Evolutionary conservation across 768 basidiomycete species (phyloP).

Genomic region (Trametes punicea): DNA sequence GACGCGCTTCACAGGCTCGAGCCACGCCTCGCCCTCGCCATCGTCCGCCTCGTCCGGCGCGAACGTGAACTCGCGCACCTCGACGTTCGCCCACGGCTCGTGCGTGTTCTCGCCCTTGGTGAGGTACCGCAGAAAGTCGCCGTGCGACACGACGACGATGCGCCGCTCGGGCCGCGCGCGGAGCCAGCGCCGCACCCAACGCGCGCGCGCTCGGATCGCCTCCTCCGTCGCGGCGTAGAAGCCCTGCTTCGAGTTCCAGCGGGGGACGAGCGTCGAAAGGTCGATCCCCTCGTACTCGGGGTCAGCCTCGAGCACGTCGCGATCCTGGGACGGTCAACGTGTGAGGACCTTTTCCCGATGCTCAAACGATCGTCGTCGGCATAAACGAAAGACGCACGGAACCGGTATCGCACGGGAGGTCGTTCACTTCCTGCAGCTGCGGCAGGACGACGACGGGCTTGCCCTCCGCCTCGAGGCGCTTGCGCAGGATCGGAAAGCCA

Average conservation of each 20-base stretch:
- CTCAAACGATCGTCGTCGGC: no score
- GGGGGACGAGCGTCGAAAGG: constrained; percentile 27
- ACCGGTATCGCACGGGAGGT: constrained; percentile 28
- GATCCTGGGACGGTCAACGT: constrained; percentile 10
- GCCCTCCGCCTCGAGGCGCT: constrained; percentile 24
- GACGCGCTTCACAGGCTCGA: constrained; percentile 21
- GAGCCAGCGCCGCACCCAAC: constrained; percentile 29
- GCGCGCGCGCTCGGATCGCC: constrained; percentile 25
- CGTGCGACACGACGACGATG: constrained; percentile 30
- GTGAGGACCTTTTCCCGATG: no score
- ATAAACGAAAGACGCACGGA: constrained; percentile 20
- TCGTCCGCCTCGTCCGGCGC: constrained; percentile 23
- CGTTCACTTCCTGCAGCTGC: constrained; percentile 30
- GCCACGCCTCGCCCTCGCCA: constrained; percentile 23
- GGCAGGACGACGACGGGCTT: constrained; percentile 26
- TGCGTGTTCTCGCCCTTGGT: constrained; percentile 25
- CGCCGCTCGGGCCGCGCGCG: constrained; percentile 26
- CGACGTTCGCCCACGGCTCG: constrained; percentile 27
- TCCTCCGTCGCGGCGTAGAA: constrained; percentile 22
- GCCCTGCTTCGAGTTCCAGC: constrained; percentile 28
- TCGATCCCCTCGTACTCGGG: constrained; percentile 30
- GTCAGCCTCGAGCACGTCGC: constrained; percentile 27
- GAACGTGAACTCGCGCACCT: constrained; percentile 29
- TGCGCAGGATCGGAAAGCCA: constrained; percentile 24
- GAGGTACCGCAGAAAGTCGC: constrained; percentile 27